These are phyloP conservation scores for Amesomyces nigricolor DNA, from an alignment of 2,329 filamentous ascomycete genomes.

Conservation along the genomic window DNA sequence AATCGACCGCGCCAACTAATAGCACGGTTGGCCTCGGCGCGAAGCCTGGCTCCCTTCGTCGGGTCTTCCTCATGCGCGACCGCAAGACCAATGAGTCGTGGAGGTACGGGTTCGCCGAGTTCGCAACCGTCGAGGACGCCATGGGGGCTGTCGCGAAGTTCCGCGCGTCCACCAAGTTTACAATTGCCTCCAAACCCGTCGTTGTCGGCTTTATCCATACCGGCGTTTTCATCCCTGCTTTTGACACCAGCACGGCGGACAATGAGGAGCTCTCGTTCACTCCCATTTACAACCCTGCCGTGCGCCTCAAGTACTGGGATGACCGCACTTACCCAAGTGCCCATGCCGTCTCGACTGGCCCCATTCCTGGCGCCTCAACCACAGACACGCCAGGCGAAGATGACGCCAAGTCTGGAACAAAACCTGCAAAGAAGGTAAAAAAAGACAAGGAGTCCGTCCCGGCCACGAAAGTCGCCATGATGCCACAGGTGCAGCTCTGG, in stretches of 20 bases:
- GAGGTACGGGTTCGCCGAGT: slow-evolving; percentile 81
- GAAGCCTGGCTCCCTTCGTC: slow-evolving; percentile 65
- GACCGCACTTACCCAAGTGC: slow-evolving; percentile 65
- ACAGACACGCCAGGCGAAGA: slow-evolving; percentile 36
- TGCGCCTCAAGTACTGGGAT: slow-evolving; percentile 73
- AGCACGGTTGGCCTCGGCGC: slow-evolving; percentile 61
- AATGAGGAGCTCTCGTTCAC: slow-evolving; percentile 62
- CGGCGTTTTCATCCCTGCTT: slow-evolving; percentile 75
- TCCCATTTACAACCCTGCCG: slow-evolving; percentile 60
- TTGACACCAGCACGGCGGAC: slow-evolving; percentile 50
- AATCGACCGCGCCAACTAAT: slow-evolving; percentile 51
- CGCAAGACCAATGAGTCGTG: slow-evolving; percentile 65
- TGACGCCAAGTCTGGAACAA: slow-evolving; percentile 25
- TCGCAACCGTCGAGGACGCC: slow-evolving; percentile 69
- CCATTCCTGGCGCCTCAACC: slow-evolving; percentile 33
- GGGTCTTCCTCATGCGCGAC: slow-evolving; percentile 72
- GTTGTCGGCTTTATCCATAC: slow-evolving; percentile 71
- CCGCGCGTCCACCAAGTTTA: slow-evolving; percentile 67
- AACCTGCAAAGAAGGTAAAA: slow-evolving; percentile 47
- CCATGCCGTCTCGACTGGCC: slow-evolving; percentile 50
- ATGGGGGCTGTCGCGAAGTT: slow-evolving; percentile 68
- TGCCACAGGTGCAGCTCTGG: slow-evolving; percentile 66
- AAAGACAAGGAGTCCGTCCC: slow-evolving; percentile 44
- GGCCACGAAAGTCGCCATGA: slow-evolving; percentile 45
- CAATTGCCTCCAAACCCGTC: slow-evolving; percentile 67